Evolutionary conservation across 1,139 yeast species (phyloP).

Genomic region (Blastobotrys elegans): DNA sequence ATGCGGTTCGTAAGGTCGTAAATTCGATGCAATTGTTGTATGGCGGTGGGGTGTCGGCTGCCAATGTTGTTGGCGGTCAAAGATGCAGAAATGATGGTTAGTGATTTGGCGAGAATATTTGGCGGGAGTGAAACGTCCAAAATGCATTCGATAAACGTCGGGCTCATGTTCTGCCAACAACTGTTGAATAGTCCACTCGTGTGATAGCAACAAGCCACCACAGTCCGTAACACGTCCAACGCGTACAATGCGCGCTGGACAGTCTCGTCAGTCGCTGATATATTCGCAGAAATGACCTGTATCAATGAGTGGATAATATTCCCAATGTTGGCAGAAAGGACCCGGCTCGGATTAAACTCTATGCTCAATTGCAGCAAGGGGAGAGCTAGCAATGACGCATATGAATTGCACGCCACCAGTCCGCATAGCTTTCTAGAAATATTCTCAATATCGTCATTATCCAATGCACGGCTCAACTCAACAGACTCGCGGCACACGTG

Average conservation of each 20-base stretch:
- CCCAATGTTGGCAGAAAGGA: not conserved
- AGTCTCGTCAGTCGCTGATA: not conserved
- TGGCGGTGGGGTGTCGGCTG: not conserved
- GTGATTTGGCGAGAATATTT: conserved; percentile 12
- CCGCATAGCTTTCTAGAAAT: not conserved
- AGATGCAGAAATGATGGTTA: conserved; percentile 15
- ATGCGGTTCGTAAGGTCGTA: not conserved
- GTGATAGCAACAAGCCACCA: not conserved
- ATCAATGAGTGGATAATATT: not conserved
- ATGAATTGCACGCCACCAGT: not conserved
- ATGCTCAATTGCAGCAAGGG: conserved; percentile 4
- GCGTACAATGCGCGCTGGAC: not conserved
- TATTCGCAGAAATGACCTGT: not conserved
- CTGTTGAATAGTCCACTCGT: not conserved
- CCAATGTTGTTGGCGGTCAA: conserved; percentile 1
- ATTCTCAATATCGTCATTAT: not conserved
- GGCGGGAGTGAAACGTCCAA: conserved; percentile 15
- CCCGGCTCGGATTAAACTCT: not conserved
- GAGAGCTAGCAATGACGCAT: not conserved
- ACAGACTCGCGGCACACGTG: not conserved
- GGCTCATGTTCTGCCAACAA: conserved; percentile 18
- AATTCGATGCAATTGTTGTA: not conserved
- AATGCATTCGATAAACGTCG: conserved; percentile 12
- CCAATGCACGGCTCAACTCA: not conserved
- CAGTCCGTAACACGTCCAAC: not conserved